These are phyloP conservation scores for Hypoxylon intermedium DNA, from an alignment of 495 filamentous ascomycete genomes.

Conservation along the genomic window DNA sequence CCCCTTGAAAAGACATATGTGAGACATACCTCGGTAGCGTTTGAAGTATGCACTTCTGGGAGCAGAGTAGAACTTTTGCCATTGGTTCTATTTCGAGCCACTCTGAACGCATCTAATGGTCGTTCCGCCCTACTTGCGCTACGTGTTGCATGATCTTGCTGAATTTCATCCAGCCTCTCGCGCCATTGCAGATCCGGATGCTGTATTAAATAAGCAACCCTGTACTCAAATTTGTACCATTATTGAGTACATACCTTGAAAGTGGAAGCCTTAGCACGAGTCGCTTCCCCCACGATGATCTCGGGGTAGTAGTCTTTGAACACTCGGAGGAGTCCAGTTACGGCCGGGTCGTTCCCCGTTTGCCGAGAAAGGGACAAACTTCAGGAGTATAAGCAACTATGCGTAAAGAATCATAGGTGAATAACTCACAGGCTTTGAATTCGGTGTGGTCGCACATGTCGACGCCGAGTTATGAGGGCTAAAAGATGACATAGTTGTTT, in stretches of 20 bases:
- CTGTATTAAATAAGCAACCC: conserved; percentile 45
- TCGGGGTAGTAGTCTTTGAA: conserved; percentile 93
- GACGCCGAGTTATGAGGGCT: conserved; percentile 80
- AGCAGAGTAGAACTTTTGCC: conserved; percentile 54
- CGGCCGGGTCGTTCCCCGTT: conserved; percentile 73
- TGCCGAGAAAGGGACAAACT: conserved; percentile 67
- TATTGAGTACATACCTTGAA: conserved; percentile 57
- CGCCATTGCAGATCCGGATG: conserved; percentile 83
- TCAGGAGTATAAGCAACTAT: conserved; percentile 30
- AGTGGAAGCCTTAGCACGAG: conserved; percentile 58
- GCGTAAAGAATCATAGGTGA: not conserved
- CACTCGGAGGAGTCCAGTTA: conserved; percentile 78
- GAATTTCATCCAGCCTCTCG: conserved; percentile 68
- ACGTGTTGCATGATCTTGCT: conserved; percentile 62
- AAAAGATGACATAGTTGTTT: conserved; percentile 80
- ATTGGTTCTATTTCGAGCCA: conserved; percentile 57
- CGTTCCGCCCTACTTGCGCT: conserved; percentile 44
- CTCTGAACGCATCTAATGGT: conserved; percentile 57
- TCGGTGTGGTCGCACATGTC: conserved; percentile 83
- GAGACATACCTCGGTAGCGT: conserved; percentile 66
- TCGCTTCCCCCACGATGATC: conserved; percentile 75
- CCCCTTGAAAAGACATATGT: not conserved
- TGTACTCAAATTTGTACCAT: not conserved
- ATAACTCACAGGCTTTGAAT: conserved; percentile 78
- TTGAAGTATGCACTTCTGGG: conserved; percentile 76